These are phyloP conservation scores for Wickerhamomyces sydowiorum DNA, from an alignment of 805 yeast species.

Conservation along the genomic window DNA sequence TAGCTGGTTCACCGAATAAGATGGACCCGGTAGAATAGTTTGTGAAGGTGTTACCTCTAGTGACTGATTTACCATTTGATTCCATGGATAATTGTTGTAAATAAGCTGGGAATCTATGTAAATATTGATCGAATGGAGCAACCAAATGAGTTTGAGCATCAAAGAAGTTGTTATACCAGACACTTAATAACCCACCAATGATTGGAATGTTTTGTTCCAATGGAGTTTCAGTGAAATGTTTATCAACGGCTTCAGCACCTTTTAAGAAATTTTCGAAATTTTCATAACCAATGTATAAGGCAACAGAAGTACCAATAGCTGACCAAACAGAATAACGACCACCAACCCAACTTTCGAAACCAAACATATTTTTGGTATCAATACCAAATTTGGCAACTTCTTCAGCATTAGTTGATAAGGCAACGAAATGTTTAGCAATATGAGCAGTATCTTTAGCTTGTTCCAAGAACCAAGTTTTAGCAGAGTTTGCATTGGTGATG, in stretches of 20 bases:
- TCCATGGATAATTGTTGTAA: conserved; percentile 98
- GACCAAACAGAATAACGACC: conserved; percentile 99
- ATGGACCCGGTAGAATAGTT: conserved; percentile 95
- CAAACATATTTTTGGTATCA: conserved; percentile 97
- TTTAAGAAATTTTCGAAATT: conserved; percentile 87
- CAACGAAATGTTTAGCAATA: conserved; percentile 97
- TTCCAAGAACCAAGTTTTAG: conserved; percentile 89
- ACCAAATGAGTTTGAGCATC: conserved; percentile 98
- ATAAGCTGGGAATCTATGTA: conserved; percentile 99
- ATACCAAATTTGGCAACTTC: conserved; percentile 96
- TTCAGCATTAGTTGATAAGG: conserved; percentile 85
- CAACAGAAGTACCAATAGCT: conserved; percentile 94
- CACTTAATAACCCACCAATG: conserved; percentile 87
- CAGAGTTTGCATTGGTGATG: conserved; percentile 90
- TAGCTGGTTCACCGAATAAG: conserved; percentile 97
- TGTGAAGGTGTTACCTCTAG: conserved; percentile 87
- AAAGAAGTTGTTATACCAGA: conserved; percentile 98
- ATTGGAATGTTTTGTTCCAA: conserved; percentile 89
- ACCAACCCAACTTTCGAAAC: conserved; percentile 98
- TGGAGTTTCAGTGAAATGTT: conserved; percentile 81
- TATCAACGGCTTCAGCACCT: conserved; percentile 97
- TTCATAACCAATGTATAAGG: conserved; percentile 91
- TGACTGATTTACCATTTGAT: conserved; percentile 96
- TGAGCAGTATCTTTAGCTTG: conserved; percentile 59
- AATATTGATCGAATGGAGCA: conserved; percentile 97